A percentile compares a stretch with the other conserved stretches of the same genome.
Conservation (phyloP, 805 yeast genomes). For the Komagataella kurtzmanii region DNA sequence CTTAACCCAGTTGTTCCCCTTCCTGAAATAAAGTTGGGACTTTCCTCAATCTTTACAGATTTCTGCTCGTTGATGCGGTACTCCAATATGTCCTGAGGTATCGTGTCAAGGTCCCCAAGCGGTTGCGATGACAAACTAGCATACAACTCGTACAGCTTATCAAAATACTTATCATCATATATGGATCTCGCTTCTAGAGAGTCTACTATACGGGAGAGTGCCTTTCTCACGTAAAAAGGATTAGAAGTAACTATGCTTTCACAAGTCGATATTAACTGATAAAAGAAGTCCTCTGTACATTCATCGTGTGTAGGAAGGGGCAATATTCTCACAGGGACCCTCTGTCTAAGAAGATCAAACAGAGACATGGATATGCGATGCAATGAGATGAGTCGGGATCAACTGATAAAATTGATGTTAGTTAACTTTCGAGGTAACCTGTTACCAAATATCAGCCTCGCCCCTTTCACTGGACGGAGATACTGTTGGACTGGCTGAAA, state of each 20-base stretch:
- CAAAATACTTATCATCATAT: background rate
- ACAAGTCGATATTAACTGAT: background rate
- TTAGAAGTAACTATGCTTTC: background rate
- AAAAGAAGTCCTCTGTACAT: background rate
- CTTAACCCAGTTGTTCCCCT: conserved; percentile 80
- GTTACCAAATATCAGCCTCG: no score
- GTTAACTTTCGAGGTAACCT: background rate
- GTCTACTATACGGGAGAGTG: background rate
- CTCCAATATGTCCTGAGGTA: conserved; percentile 1
- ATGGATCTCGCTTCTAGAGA: background rate
- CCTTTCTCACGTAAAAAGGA: background rate
- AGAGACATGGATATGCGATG: background rate
- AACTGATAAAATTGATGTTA: background rate
- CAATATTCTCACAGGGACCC: background rate
- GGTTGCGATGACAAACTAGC: background rate
- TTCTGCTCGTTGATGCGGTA: background rate
- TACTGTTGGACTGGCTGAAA: no score
- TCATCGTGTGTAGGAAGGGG: background rate
- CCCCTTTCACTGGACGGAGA: no score
- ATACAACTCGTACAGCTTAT: conserved; percentile 1
- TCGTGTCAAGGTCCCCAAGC: background rate
- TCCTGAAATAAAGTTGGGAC: conserved; percentile 54
- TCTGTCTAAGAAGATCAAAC: background rate
- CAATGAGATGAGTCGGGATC: background rate
- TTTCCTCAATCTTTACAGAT: conserved; percentile 32